A percentile compares a stretch with the other conserved stretches of the same genome.
phyloP scores from a whole-genome alignment of 176 grass and related monocot genomes.

The Musa troglodytarum region DNA sequence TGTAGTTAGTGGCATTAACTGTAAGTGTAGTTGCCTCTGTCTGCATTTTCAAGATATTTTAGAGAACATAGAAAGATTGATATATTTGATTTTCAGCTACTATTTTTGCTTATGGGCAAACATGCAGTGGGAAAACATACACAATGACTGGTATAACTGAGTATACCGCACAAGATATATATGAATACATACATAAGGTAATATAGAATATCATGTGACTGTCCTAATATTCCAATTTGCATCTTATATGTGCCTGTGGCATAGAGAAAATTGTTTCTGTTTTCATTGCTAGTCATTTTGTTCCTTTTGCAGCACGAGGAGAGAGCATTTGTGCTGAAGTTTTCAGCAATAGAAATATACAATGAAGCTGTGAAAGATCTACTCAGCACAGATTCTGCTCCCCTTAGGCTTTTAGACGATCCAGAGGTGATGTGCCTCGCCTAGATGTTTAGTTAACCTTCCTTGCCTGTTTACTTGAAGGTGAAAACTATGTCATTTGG shows the following conservation, averaged over 20 bases:
- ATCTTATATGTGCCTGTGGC: no score
- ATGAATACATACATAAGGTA: slow-evolving; percentile 89
- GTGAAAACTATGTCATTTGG: background rate
- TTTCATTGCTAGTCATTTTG: background rate
- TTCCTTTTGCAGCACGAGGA: slow-evolving; percentile 13
- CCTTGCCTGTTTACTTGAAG: background rate
- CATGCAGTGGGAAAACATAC: slow-evolving; percentile 97
- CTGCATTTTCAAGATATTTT: slow-evolving; percentile 9
- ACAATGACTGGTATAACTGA: slow-evolving; percentile 95
- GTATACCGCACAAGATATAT: slow-evolving; percentile 79
- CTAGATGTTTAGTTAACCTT: background rate
- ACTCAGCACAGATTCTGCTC: slow-evolving; percentile 13
- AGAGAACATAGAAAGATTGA: slow-evolving; percentile 5
- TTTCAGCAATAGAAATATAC: slow-evolving; percentile 22
- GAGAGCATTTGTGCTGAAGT: slow-evolving; percentile 18
- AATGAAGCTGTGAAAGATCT: slow-evolving; percentile 23
- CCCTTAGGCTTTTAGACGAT: slow-evolving; percentile 23
- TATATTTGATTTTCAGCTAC: slow-evolving; percentile 39
- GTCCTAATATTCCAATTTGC: no score
- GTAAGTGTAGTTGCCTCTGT: slow-evolving; percentile 39
- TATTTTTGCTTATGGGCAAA: slow-evolving; percentile 99
- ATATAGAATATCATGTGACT: background rate
- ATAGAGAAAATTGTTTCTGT: no score
- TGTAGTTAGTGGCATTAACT: slow-evolving; percentile 93
- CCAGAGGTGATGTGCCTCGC: slow-evolving; percentile 3